phyloP scores from a whole-genome alignment of 2,329 filamentous ascomycete genomes.

The Hymenoscyphus scutula region DNA sequence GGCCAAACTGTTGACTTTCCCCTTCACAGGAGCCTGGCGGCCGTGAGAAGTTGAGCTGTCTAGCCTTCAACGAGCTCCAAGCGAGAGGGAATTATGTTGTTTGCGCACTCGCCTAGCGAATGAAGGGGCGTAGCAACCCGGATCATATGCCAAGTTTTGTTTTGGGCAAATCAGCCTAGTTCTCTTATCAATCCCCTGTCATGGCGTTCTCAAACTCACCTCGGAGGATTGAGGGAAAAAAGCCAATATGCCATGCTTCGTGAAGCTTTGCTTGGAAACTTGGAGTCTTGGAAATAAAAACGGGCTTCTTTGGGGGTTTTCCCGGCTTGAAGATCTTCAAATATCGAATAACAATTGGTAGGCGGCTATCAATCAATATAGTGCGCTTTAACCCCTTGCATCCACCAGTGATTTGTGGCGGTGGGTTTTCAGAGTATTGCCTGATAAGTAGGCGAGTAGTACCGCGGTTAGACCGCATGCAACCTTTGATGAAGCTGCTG shows the following conservation, averaged over 20 bases:
- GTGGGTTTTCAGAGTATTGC: not conserved
- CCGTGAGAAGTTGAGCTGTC: not conserved
- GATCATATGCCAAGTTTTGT: not conserved
- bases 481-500: conserved; percentile 11
- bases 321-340: not conserved
- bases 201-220: not conserved
- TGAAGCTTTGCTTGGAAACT: conserved; percentile 1
- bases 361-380: not conserved
- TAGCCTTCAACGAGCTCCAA: not conserved
- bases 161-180: not conserved
- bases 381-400: not conserved
- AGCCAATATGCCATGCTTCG: conserved; percentile 1
- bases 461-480: conserved; percentile 8
- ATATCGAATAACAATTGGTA: not conserved
- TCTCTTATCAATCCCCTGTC: not conserved
- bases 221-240: not conserved
- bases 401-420: not conserved
- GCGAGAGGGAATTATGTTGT: not conserved
- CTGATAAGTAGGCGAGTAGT: not conserved
- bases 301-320: not conserved
- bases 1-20: not conserved
- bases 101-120: not conserved
- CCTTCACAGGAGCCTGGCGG: too few species aligned
- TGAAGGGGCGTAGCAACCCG: not conserved
- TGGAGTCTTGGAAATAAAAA: not conserved